A percentile compares a stretch with the other conserved stretches of the same genome.
Evolutionary conservation across 129 eudicot genomes (phyloP).

Genomic region (Kitagawia praeruptora): DNA sequence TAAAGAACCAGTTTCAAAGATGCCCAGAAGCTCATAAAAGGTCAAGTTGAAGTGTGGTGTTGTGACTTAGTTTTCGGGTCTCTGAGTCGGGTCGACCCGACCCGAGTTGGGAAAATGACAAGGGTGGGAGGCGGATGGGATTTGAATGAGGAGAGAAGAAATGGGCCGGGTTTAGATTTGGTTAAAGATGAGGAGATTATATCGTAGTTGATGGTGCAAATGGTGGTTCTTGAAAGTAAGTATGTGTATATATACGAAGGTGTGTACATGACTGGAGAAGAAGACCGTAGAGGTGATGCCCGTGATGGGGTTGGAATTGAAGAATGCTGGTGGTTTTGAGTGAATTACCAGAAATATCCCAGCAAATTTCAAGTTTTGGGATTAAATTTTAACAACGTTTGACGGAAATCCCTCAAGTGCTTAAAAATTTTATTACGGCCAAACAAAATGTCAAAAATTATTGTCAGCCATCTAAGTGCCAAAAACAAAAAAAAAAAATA

Average conservation of each 20-base stretch:
- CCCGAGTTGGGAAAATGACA: not conserved
- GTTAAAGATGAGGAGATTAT: not conserved
- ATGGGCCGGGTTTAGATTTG: not conserved
- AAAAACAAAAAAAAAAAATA: too few species aligned
- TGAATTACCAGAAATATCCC: too few species aligned
- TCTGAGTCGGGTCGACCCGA: conserved; percentile 4
- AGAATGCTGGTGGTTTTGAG: too few species aligned
- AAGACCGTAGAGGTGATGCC: too few species aligned
- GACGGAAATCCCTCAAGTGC: too few species aligned
- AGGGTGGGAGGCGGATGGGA: not conserved
- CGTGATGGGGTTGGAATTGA: too few species aligned
- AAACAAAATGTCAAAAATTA: too few species aligned
- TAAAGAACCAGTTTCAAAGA: conserved; percentile 48
- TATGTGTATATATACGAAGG: not conserved
- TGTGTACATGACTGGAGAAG: not conserved
- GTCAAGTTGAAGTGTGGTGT: conserved; percentile 11
- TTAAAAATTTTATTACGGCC: too few species aligned
- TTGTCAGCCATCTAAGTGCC: too few species aligned
- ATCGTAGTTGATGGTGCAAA: not conserved
- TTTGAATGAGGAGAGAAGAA: not conserved
- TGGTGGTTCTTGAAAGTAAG: not conserved
- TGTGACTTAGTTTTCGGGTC: conserved; percentile 13
- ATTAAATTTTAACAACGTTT: too few species aligned
- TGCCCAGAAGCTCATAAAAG: conserved; percentile 75
- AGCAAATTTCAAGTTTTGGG: too few species aligned